Conservation (phyloP, 23 red algal species). For the Agarophyton chilense region DNA sequence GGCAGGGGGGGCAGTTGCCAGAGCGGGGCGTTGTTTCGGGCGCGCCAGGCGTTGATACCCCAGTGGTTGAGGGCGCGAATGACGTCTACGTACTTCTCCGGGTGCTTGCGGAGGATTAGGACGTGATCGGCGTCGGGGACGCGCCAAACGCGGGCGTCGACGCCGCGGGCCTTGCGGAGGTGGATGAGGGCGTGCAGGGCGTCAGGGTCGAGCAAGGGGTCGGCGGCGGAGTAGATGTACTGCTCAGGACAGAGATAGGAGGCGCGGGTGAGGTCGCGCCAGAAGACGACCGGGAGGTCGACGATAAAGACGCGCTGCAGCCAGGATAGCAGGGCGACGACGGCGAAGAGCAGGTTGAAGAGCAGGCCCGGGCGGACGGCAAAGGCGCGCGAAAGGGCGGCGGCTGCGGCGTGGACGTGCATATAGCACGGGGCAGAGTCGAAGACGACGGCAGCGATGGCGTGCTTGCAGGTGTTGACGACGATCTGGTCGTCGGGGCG, state of each 20-base stretch:
- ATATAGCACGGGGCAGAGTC: conserved; percentile 59
- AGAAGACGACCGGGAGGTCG: conserved; percentile 38
- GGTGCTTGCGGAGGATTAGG: conserved; percentile 31
- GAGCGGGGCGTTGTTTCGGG: background rate
- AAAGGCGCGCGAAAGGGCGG: conserved; percentile 33
- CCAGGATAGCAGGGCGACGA: conserved; percentile 7
- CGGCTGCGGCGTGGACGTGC: conserved; percentile 25
- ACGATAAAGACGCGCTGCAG: conserved; percentile 47
- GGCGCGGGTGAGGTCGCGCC: conserved; percentile 29
- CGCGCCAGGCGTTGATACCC: conserved; percentile 47
- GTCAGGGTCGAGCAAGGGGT: conserved; percentile 29
- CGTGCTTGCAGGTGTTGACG: conserved; percentile 54
- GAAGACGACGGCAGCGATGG: conserved; percentile 53
- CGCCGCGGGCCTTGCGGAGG: background rate
- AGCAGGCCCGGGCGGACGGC: background rate
- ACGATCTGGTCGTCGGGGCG: conserved; percentile 43
- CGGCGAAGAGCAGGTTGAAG: background rate
- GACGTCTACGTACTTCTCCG: conserved; percentile 23
- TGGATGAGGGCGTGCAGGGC: conserved; percentile 42
- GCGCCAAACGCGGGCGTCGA: background rate
- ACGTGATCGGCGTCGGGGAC: conserved; percentile 37
- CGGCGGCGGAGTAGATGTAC: conserved; percentile 29
- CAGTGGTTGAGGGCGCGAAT: conserved; percentile 56
- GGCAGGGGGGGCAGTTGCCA: background rate
- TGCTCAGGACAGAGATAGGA: conserved; percentile 49